phyloP scores from a whole-genome alignment of 768 basidiomycete genomes.

The Tremella fuciformis region DNA sequence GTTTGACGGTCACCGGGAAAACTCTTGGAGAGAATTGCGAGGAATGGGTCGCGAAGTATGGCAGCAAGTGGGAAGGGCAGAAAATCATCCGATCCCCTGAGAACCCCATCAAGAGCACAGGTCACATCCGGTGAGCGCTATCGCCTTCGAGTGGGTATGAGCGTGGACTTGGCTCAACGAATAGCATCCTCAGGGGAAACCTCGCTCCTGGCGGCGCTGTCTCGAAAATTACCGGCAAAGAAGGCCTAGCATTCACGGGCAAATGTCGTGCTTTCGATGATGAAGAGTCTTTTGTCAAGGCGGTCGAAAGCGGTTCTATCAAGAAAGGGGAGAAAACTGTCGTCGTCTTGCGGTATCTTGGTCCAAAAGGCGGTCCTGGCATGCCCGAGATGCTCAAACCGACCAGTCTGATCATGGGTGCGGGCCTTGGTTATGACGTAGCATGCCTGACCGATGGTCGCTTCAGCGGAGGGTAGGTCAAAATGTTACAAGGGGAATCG shows the following conservation, averaged over 20 bases:
- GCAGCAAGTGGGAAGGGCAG: constrained; percentile 64
- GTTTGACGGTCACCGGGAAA: constrained; percentile 85
- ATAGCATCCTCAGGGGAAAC: constrained; percentile 71
- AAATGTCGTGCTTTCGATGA: constrained; percentile 89
- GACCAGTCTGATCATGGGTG: constrained; percentile 97
- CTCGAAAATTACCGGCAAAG: constrained; percentile 90
- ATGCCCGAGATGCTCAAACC: constrained; percentile 99
- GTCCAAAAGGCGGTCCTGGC: constrained; percentile 93
- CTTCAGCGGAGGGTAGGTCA: constrained; percentile 89
- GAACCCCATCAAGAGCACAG: constrained; percentile 80
- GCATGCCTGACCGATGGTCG: constrained; percentile 96
- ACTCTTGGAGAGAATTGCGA: constrained; percentile 88
- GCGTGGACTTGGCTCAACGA: no score
- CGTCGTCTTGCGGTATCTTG: constrained; percentile 89
- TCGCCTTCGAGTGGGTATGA: background rate
- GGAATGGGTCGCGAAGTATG: constrained; percentile 60
- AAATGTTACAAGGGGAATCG: no score
- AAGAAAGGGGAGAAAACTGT: constrained; percentile 96
- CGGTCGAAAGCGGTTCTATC: constrained; percentile 82
- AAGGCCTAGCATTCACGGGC: constrained; percentile 79
- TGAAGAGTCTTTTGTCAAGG: constrained; percentile 80
- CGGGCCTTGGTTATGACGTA: constrained; percentile 90
- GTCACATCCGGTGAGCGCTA: constrained; percentile 64
- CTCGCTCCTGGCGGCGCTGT: constrained; percentile 82
- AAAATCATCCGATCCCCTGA: constrained; percentile 70